A percentile compares a stretch with the other conserved stretches of the same genome.
These are phyloP conservation scores for Fusarium albosuccineum DNA, from an alignment of 2,329 filamentous ascomycete species.

Conservation along the genomic window DNA sequence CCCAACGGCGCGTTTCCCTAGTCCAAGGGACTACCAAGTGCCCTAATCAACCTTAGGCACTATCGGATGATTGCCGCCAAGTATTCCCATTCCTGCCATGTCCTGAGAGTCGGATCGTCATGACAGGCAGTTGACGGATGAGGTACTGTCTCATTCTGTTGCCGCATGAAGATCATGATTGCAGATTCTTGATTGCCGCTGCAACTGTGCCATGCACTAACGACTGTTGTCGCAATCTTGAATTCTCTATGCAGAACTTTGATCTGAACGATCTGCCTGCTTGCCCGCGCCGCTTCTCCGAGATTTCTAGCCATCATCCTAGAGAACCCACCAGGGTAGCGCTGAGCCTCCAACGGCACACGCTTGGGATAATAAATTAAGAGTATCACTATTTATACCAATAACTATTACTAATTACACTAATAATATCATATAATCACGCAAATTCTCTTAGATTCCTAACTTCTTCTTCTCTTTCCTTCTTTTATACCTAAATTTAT, in stretches of 20 bases:
- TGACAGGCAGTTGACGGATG: slow-evolving; percentile 17
- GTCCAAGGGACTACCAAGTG: not conserved
- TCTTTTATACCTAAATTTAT: no score
- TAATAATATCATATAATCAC: no score
- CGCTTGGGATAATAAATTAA: no score
- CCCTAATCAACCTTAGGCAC: slow-evolving; percentile 1
- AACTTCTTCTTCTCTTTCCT: no score
- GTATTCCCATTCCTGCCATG: slow-evolving; percentile 4
- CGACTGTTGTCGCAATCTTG: slow-evolving; percentile 1
- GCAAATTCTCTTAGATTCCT: no score
- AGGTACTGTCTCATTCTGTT: slow-evolving; percentile 10
- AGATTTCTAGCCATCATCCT: no score
- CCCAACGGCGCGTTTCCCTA: not conserved
- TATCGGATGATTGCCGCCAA: slow-evolving; percentile 23
- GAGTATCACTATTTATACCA: no score
- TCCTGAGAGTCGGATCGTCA: slow-evolving; percentile 18
- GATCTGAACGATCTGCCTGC: not conserved
- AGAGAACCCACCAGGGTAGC: no score
- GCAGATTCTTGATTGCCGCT: slow-evolving; percentile 30
- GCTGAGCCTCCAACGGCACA: no score
- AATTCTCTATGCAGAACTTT: not conserved
- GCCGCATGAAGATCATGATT: slow-evolving; percentile 35
- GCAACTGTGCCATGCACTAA: slow-evolving; percentile 34
- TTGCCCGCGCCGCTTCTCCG: no score
- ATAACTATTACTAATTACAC: no score